phyloP scores from a whole-genome alignment of 2,329 filamentous ascomycete genomes.

The Diaporthe sp. region DNA sequence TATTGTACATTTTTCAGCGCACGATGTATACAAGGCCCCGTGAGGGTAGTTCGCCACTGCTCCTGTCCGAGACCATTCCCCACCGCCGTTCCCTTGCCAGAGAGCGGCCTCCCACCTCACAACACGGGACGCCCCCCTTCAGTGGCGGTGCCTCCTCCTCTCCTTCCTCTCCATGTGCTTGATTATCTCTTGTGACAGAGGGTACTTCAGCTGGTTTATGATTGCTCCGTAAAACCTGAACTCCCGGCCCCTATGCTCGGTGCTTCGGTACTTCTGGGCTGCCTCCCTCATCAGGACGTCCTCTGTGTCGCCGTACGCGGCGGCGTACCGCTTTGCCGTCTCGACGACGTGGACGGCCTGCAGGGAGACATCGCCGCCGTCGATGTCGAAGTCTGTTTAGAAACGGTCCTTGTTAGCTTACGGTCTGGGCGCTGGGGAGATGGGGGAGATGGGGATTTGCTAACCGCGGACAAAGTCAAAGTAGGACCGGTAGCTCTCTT shows the following conservation, averaged over 20 bases:
- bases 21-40: not conserved
- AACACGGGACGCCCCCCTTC: not conserved
- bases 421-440: too few relatives aligned
- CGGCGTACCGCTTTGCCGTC: slow-evolving; percentile 24
- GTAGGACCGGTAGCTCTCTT: slow-evolving; percentile 13
- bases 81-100: not conserved
- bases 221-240: slow-evolving; percentile 33
- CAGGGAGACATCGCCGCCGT: slow-evolving; percentile 18
- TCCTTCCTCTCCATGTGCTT: slow-evolving; percentile 29
- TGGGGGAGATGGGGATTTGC: not conserved
- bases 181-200: slow-evolving; percentile 28
- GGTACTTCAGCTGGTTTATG: slow-evolving; percentile 31
- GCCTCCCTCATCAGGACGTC: slow-evolving; percentile 30
- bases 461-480: slow-evolving; percentile 24
- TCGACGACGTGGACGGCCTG: slow-evolving; percentile 19
- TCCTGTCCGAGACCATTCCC: not conserved
- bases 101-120: not conserved
- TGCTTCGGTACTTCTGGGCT: slow-evolving; percentile 33
- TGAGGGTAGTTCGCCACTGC: not conserved
- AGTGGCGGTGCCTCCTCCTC: slow-evolving; percentile 17
- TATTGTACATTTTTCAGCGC: not conserved
- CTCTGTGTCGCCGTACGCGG: slow-evolving; percentile 26
- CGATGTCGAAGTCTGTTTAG: slow-evolving; percentile 18
- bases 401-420: not conserved
- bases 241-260: slow-evolving; percentile 31